phyloP scores from a whole-genome alignment of 1,284 basidiomycete genomes.

The Fomitopsis betulina region DNA sequence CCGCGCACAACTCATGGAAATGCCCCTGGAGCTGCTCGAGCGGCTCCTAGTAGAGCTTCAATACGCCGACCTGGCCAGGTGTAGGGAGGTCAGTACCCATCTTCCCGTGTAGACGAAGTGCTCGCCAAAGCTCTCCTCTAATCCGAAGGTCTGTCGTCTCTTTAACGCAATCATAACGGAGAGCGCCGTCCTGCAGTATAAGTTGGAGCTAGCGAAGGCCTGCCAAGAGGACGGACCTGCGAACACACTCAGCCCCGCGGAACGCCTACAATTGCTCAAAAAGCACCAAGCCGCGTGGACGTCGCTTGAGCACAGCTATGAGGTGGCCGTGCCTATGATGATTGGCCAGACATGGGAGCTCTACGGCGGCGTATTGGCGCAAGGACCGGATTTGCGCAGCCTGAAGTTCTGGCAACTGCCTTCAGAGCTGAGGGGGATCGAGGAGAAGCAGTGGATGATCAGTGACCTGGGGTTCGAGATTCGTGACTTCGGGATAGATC shows the following conservation, averaged over 20 bases:
- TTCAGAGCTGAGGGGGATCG: slow-evolving; percentile 41
- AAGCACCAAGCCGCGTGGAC: slow-evolving; percentile 46
- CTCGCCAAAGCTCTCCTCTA: slow-evolving; percentile 1
- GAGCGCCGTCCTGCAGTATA: slow-evolving; percentile 41
- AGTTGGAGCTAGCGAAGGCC: slow-evolving; percentile 45
- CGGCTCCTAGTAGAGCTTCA: slow-evolving; percentile 25
- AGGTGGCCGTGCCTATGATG: slow-evolving; percentile 35
- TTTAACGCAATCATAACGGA: slow-evolving; percentile 35
- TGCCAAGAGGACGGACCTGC: slow-evolving; percentile 45
- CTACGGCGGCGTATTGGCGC: slow-evolving; percentile 55
- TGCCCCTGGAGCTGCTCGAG: slow-evolving; percentile 27
- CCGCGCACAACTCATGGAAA: not conserved
- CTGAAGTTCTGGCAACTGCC: slow-evolving; percentile 47
- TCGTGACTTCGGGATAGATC: slow-evolving; percentile 61
- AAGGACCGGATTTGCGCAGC: slow-evolving; percentile 27
- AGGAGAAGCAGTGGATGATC: slow-evolving; percentile 44
- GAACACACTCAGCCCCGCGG: slow-evolving; percentile 23
- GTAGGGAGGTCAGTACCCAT: slow-evolving; percentile 31
- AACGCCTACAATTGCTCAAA: slow-evolving; percentile 38
- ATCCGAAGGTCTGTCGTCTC: slow-evolving; percentile 40
- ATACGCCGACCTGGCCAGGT: slow-evolving; percentile 33
- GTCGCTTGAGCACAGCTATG: slow-evolving; percentile 33
- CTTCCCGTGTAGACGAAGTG: not conserved
- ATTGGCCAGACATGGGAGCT: slow-evolving; percentile 44
- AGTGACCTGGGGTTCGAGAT: slow-evolving; percentile 34